Percentiles rank a stretch among this genome's conserved stretches.
These are phyloP conservation scores for Allantophomopsis cytisporea DNA, from an alignment of 2,329 filamentous ascomycete genomes.

Conservation along the genomic window DNA sequence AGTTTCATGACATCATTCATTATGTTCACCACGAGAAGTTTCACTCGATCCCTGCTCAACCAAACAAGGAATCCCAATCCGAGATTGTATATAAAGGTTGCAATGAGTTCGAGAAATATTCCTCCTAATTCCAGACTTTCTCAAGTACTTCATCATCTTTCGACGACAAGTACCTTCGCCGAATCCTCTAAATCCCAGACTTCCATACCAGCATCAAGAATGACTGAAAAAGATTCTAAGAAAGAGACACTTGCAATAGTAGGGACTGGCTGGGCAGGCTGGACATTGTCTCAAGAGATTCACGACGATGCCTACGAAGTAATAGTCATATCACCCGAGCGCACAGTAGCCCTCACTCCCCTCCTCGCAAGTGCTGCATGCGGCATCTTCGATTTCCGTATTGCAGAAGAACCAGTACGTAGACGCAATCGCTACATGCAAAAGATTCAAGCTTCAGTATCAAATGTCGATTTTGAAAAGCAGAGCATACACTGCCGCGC, in stretches of 20 bases:
- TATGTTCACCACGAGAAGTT: too few relatives aligned
- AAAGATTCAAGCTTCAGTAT: constrained; percentile 25
- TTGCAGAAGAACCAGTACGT: constrained; percentile 28
- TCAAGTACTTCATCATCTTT: too few relatives aligned
- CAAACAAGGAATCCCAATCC: too few relatives aligned
- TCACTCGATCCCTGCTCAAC: too few relatives aligned
- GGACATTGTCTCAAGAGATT: constrained; percentile 21
- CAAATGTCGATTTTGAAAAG: constrained; percentile 21
- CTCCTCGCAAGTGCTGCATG: constrained; percentile 28
- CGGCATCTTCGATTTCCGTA: constrained; percentile 27
- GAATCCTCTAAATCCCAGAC: too few relatives aligned
- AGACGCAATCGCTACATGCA: constrained; percentile 16
- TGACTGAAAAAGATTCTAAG: too few relatives aligned
- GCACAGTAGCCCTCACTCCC: constrained; percentile 28
- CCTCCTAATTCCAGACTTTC: too few relatives aligned
- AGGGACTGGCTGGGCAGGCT: constrained; percentile 26
- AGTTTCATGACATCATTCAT: too few relatives aligned
- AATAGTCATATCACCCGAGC: constrained; percentile 25
- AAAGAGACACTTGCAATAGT: constrained; percentile 14
- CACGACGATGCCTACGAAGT: constrained; percentile 21
- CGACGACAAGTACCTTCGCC: too few relatives aligned
- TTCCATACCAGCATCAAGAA: too few relatives aligned
- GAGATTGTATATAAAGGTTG: too few relatives aligned
- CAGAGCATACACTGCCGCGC: constrained; percentile 21
- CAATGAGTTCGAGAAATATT: too few relatives aligned